Percentiles rank a stretch among this genome's conserved stretches.
phyloP scores from a whole-genome alignment of 768 basidiomycete genomes.

The Lentinula sp. region DNA sequence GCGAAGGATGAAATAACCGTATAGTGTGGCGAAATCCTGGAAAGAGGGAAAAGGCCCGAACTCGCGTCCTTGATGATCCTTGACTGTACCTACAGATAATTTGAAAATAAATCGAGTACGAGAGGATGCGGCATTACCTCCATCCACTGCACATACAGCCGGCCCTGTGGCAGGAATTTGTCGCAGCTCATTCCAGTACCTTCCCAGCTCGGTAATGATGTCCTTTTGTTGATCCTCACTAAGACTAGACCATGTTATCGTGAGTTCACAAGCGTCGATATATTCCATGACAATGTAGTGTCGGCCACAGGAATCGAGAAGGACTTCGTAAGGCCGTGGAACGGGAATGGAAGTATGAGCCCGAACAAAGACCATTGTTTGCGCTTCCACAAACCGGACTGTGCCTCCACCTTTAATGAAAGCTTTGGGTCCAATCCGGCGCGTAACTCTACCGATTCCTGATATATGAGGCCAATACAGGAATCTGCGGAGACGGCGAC shows the following conservation, averaged over 20 bases:
- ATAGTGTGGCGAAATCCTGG: neutral
- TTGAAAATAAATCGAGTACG: neutral
- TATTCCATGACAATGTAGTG: conserved; percentile 1
- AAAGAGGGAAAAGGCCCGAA: neutral
- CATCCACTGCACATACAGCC: neutral
- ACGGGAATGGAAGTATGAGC: conserved; percentile 4
- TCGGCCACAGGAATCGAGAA: neutral
- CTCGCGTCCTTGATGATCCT: neutral
- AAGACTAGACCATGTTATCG: neutral
- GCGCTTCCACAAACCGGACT: neutral
- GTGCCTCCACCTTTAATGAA: neutral
- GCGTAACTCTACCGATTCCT: neutral
- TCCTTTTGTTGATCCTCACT: neutral
- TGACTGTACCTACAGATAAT: neutral
- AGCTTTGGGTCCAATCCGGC: neutral
- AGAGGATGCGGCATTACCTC: neutral
- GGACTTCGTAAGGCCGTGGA: neutral
- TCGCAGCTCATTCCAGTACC: neutral
- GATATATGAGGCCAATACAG: neutral
- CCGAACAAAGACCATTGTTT: neutral
- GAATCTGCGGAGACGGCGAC: neutral
- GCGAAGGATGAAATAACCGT: neutral
- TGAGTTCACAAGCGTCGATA: neutral
- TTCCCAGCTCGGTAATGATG: neutral
- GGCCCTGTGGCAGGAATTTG: neutral